Evolutionary conservation across 495 filamentous ascomycete genomes (phyloP).

Genomic region (Xylaria intraflava): DNA sequence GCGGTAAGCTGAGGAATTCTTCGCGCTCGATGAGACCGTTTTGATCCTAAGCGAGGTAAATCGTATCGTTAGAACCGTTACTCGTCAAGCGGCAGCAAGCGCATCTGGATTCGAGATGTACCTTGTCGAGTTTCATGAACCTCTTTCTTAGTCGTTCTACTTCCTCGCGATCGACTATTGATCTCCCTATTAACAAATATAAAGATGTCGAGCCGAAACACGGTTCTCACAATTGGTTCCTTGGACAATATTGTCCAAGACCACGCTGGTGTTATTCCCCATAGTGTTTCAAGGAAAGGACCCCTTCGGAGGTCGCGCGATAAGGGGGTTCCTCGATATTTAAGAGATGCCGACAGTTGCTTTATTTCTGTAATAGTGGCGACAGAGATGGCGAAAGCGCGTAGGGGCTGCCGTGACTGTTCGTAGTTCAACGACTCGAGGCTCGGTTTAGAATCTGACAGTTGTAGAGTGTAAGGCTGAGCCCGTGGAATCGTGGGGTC

Average conservation of each 20-base stretch:
- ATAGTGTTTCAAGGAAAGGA: conserved; percentile 44
- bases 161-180: conserved; percentile 87
- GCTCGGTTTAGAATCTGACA: neutral
- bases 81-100: neutral
- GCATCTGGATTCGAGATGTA: conserved; percentile 31
- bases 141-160: conserved; percentile 91
- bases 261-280: conserved; percentile 73
- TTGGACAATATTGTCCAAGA: conserved; percentile 93
- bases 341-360: neutral
- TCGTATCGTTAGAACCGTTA: neutral
- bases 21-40: conserved; percentile 98
- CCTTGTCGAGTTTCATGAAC: conserved; percentile 99
- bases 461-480: conserved; percentile 26
- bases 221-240: conserved; percentile 76
- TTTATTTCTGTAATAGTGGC: neutral
- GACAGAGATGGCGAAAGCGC: neutral
- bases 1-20: conserved; percentile 93
- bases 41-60: conserved; percentile 60
- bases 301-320: conserved; percentile 15
- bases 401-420: neutral
- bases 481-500: neutral
- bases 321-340: neutral
- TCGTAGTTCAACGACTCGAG: neutral
- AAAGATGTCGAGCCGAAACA: neutral
- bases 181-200: conserved; percentile 7